Evolutionary conservation across 2,329 filamentous ascomycete genomes (phyloP).

Genomic region (Pseudogymnoascus sp.): DNA sequence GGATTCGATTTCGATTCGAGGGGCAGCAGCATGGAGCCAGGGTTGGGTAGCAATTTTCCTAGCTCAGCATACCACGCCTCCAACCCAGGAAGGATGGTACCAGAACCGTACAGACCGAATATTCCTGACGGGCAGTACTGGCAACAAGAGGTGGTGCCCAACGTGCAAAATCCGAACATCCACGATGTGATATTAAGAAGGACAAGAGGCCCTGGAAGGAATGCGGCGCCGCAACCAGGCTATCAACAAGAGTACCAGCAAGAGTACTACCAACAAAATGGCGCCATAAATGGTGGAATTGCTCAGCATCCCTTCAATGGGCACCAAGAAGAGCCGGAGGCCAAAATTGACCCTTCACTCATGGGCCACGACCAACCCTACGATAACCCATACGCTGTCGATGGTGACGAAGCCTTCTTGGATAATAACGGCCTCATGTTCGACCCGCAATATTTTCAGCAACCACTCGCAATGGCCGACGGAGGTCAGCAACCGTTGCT

Average conservation of each 20-base stretch:
- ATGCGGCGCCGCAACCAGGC: slow-evolving; percentile 28
- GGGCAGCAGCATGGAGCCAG: slow-evolving; percentile 24
- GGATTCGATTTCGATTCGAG: slow-evolving; percentile 22
- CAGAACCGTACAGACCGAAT: slow-evolving; percentile 35
- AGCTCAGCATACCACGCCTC: slow-evolving; percentile 43
- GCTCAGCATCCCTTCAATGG: neutral
- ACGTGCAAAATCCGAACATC: slow-evolving; percentile 19
- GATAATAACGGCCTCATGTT: slow-evolving; percentile 15
- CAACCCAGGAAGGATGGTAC: slow-evolving; percentile 42
- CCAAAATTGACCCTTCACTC: slow-evolving; percentile 25
- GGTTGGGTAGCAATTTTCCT: slow-evolving; percentile 26
- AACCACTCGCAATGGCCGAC: neutral
- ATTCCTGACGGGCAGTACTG: slow-evolving; percentile 41
- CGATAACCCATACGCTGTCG: slow-evolving; percentile 14
- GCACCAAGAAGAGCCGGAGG: slow-evolving; percentile 15
- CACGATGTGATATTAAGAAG: slow-evolving; percentile 39
- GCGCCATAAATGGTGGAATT: neutral
- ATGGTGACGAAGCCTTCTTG: slow-evolving; percentile 20
- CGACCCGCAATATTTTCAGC: slow-evolving; percentile 17
- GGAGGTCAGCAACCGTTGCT: neutral
- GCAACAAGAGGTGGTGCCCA: slow-evolving; percentile 29
- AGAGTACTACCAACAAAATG: slow-evolving; percentile 15
- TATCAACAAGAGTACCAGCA: slow-evolving; percentile 26
- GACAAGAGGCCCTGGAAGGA: slow-evolving; percentile 27
- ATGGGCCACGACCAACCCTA: slow-evolving; percentile 19